A percentile compares a stretch with the other conserved stretches of the same genome.
Conservation (phyloP, 345 rosid genomes). For the Carallia brachiata region DNA sequence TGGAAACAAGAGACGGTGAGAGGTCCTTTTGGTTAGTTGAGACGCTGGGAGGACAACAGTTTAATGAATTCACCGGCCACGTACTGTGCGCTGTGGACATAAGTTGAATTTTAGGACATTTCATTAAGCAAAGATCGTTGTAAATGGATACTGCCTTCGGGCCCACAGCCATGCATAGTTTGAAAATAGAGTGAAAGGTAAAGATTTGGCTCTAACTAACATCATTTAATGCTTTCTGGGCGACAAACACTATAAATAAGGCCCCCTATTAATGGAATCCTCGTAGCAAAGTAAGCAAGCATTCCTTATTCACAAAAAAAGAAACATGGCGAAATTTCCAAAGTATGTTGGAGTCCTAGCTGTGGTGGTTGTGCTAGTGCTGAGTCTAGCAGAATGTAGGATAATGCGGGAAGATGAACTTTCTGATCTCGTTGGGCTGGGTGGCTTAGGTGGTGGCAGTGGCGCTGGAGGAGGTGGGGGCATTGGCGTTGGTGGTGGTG, state of each 20-base stretch:
- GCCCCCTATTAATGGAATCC: background rate
- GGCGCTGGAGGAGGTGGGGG: conserved; percentile 6
- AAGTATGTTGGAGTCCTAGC: conserved; percentile 19
- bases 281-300: background rate
- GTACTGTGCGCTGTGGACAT: background rate
- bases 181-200: too few relatives aligned
- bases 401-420: conserved; percentile 23
- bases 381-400: conserved; percentile 40
- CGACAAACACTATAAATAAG: conserved; percentile 12
- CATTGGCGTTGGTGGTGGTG: conserved; percentile 5
- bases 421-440: conserved; percentile 5
- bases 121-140: background rate
- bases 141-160: too few relatives aligned
- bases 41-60: conserved; percentile 9
- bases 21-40: conserved; percentile 10
- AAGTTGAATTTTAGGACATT: conserved; percentile 24
- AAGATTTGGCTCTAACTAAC: background rate
- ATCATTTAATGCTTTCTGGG: conserved; percentile 8
- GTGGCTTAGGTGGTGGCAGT: background rate
- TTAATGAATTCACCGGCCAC: conserved; percentile 17
- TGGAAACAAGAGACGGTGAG: too few relatives aligned
- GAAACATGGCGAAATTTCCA: conserved; percentile 28
- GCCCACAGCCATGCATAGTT: too few relatives aligned
- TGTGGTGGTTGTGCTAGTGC: conserved; percentile 27
- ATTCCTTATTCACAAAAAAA: background rate